Percentiles rank a stretch among this genome's conserved stretches.
phyloP scores from a whole-genome alignment of 305 asterid genomes.

The Solanum aculeatissimum region DNA sequence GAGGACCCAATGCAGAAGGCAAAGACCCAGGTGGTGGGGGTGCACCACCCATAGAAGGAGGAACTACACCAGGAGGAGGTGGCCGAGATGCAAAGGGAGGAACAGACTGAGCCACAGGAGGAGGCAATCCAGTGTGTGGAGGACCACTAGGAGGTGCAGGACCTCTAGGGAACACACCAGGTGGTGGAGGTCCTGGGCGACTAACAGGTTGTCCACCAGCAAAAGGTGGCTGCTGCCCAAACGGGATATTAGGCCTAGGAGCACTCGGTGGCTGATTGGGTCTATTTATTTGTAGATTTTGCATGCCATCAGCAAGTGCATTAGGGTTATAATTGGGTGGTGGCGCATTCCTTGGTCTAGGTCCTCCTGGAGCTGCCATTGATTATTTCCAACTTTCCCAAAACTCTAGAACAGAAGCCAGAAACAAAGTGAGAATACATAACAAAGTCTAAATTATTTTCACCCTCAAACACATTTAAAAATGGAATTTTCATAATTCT shows the following conservation, averaged over 20 bases:
- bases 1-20: constrained; percentile 16
- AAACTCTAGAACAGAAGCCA: neutral
- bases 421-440: neutral
- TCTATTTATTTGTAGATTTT: constrained; percentile 58
- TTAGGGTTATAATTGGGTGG: constrained; percentile 75
- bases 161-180: constrained; percentile 62
- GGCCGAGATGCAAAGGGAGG: constrained; percentile 53
- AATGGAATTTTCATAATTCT: neutral
- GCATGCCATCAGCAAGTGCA: constrained; percentile 66
- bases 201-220: constrained; percentile 23
- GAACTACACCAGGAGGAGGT: constrained; percentile 48
- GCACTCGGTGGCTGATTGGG: constrained; percentile 27
- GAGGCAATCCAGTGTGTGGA: constrained; percentile 41
- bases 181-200: constrained; percentile 74
- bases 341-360: constrained; percentile 61
- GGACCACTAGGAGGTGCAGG: constrained; percentile 6
- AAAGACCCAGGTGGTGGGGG: constrained; percentile 16
- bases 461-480: neutral
- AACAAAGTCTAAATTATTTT: neutral
- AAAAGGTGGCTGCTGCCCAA: constrained; percentile 72
- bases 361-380: constrained; percentile 87
- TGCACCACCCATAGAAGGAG: constrained; percentile 43
- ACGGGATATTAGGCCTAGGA: constrained; percentile 58
- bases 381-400: neutral
- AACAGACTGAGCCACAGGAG: constrained; percentile 48